Evolutionary conservation across 495 filamentous ascomycete species (phyloP).

Genomic region (Podospora sp.): DNA sequence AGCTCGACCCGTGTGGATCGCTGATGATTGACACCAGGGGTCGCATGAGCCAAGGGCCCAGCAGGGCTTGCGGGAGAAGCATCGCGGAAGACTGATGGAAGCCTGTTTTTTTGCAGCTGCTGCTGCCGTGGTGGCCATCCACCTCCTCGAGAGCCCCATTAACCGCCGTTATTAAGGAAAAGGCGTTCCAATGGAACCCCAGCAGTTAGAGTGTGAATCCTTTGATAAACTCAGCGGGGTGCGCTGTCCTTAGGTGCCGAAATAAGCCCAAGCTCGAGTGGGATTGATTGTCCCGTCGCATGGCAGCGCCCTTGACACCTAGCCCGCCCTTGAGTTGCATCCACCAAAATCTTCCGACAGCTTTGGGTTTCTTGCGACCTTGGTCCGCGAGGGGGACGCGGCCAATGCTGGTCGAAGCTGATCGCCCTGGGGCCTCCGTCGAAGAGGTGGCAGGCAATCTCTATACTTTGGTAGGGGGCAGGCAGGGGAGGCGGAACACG

Average conservation of each 20-base stretch:
- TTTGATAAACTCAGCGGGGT: background rate
- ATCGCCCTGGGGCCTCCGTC: background rate
- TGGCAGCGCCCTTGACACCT: background rate
- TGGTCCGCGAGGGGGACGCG: background rate
- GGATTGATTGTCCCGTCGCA: background rate
- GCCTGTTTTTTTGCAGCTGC: conserved; percentile 2
- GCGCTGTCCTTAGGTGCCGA: background rate
- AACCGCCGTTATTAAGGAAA: conserved; percentile 7
- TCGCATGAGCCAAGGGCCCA: conserved; percentile 9
- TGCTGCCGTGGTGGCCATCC: background rate
- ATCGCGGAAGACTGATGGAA: conserved; percentile 26
- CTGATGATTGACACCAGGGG: conserved; percentile 16
- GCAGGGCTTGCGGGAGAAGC: conserved; percentile 26
- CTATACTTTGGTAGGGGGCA: background rate
- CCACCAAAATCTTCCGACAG: background rate
- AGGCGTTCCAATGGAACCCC: background rate
- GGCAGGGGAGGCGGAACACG: conserved; percentile 3
- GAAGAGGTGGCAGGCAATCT: background rate
- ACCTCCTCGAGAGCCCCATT: background rate
- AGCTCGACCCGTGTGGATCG: background rate
- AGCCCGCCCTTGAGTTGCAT: conserved; percentile 2
- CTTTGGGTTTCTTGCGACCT: background rate
- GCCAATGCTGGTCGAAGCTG: background rate
- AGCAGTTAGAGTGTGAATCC: background rate
- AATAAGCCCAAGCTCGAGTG: background rate